phyloP scores from a whole-genome alignment of 2,329 filamentous ascomycete species.

The Fusarium caatingaense region DNA sequence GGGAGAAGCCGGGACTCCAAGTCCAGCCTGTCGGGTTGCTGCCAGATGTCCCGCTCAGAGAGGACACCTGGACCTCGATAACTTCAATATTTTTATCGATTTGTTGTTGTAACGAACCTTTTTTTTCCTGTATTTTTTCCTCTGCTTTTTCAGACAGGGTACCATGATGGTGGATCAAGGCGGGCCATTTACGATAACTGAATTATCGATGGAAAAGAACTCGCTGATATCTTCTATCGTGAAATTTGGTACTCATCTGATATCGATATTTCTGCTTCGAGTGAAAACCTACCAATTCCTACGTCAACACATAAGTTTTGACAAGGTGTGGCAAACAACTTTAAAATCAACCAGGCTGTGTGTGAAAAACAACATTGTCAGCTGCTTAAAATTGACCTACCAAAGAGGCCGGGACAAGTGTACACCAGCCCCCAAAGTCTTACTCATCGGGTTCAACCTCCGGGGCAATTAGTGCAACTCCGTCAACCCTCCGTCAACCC shows the following conservation, averaged over 20 bases:
- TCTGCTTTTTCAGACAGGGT: conserved; percentile 3
- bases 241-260: not conserved
- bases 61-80: conserved; percentile 20
- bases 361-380: conserved; percentile 23
- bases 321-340: conserved; percentile 33
- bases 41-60: conserved; percentile 40
- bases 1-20: conserved; percentile 50
- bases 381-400: not conserved
- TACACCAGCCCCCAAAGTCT: conserved; percentile 20
- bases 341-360: not conserved
- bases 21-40: conserved; percentile 49
- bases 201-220: conserved; percentile 13
- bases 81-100: not conserved
- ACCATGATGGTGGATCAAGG: conserved; percentile 22
- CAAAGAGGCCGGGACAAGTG: not conserved
- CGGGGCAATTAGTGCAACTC: conserved; percentile 29
- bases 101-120: conserved; percentile 9
- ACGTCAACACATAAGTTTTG: not conserved
- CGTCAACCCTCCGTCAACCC: conserved; percentile 13
- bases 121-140: conserved; percentile 7
- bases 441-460: conserved; percentile 6
- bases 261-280: not conserved
- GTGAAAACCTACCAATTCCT: not conserved
- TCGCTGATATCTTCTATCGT: conserved; percentile 1
- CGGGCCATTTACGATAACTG: not conserved